phyloP scores from a whole-genome alignment of 805 yeast species.

The Wickerhamiella kazuoi region DNA sequence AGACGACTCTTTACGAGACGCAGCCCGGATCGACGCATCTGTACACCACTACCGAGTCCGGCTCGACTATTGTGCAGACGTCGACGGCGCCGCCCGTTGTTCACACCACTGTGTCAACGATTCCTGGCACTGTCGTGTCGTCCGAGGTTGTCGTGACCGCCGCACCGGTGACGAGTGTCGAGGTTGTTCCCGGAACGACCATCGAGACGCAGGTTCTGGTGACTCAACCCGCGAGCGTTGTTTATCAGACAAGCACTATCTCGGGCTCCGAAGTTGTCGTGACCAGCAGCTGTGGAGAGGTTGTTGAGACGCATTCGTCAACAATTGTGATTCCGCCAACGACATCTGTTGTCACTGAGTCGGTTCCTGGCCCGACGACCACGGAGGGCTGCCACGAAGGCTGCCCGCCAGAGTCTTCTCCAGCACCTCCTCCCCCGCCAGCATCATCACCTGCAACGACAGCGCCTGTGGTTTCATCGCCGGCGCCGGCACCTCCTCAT shows the following conservation, averaged over 20 bases:
- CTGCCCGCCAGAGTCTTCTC: too few species aligned
- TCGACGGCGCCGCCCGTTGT: slow-evolving; percentile 1
- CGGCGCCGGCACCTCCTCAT: too few species aligned
- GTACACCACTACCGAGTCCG: not conserved
- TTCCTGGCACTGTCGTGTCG: not conserved
- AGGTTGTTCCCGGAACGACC: slow-evolving; percentile 1
- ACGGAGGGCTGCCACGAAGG: too few species aligned
- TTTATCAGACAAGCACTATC: slow-evolving; percentile 1
- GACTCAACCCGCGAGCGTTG: not conserved
- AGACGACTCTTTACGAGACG: not conserved
- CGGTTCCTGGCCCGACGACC: not conserved
- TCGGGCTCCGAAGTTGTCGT: slow-evolving; percentile 1
- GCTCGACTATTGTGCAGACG: slow-evolving; percentile 1
- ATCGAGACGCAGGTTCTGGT: not conserved
- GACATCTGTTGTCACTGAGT: not conserved
- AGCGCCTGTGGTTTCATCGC: too few species aligned
- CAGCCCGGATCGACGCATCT: not conserved
- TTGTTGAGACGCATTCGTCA: not conserved
- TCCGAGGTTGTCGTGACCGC: slow-evolving; percentile 1
- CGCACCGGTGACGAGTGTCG: slow-evolving; percentile 1
- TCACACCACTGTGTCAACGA: slow-evolving; percentile 1
- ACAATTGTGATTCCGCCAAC: not conserved
- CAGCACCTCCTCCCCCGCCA: not conserved
- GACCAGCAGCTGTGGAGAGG: not conserved
- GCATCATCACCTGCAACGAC: too few species aligned